Base-by-base conservation (phyloP, 129 eudicot genomes). In the Flaveria trinervia region DNA sequence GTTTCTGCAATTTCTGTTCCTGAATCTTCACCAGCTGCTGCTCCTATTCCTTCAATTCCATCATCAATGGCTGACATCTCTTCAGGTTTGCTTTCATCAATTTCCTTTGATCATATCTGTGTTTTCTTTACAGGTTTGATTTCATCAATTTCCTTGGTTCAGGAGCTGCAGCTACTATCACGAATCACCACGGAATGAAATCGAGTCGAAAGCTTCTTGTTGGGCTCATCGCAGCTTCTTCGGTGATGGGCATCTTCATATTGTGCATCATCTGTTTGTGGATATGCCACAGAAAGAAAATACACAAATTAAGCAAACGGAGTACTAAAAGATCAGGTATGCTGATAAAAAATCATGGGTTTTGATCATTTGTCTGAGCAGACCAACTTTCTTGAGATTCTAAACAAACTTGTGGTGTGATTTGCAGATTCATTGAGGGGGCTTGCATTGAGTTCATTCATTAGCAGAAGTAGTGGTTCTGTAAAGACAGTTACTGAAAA, bases 51-150 rank as follows among this genome's bases (percentile, higher is more conserved):
- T 45, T 75, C 70, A 17, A 57, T 80, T 69, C 82, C 82, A 3
- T 65, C 89, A 43, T 74, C 84, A 67, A 55, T 78, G 86, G 78
- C 88, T 28, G 86, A 72, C 23, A 78, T 85, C 44, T 81, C 92
- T 73, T 85, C 92, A 83, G 96, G 92, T 5, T 4, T 33, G 39
- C 43, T 46, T 13, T 60, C 17, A 30, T 79, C 17, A 51, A 46
- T 59, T 83, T 69, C 28, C 9, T 49, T 8, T 65, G 20, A n/a
- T 33, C 9, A 39, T 25, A 9, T 44, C 22, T 74, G 13, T 18
- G 28, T n/a, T 52, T 65, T 6, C 64, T 48, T 44, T 45, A 17
- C 39, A 33, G 39, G 39, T 5, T 4, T 33, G 39, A 59, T 46
- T 13, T 60, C 17, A 30, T 79, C 17, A 51, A 46, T 59, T 83